phyloP scores from a whole-genome alignment of 805 yeast species.

The Vanderwaltozyma polyspora region DNA sequence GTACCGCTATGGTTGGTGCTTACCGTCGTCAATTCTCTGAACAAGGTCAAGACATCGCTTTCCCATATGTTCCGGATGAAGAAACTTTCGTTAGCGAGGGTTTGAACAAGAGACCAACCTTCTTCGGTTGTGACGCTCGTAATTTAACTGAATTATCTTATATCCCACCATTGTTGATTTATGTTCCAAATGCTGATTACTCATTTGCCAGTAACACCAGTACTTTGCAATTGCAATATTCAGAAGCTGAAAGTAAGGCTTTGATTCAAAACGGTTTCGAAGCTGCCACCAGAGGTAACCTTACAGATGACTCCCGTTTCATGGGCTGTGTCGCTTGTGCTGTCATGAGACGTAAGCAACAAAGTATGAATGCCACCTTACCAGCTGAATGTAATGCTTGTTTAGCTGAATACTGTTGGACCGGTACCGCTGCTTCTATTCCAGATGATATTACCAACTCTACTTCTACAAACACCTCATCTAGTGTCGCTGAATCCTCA shows the following conservation, averaged over 20 bases:
- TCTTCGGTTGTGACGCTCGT: slow-evolving; percentile 70
- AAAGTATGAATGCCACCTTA: slow-evolving; percentile 49
- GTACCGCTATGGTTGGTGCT: slow-evolving; percentile 45
- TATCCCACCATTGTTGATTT: slow-evolving; percentile 64
- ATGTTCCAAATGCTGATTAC: slow-evolving; percentile 63
- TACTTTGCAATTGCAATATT: slow-evolving; percentile 56
- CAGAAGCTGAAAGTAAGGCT: slow-evolving; percentile 41
- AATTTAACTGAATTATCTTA: slow-evolving; percentile 47
- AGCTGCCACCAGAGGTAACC: slow-evolving; percentile 52
- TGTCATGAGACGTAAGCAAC: slow-evolving; percentile 65
- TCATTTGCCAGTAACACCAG: slow-evolving; percentile 59
- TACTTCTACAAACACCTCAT: slow-evolving; percentile 4
- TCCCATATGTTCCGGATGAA: slow-evolving; percentile 73
- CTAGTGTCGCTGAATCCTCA: slow-evolving; percentile 2
- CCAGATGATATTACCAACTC: slow-evolving; percentile 1
- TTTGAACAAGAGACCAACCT: slow-evolving; percentile 58
- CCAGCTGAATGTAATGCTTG: slow-evolving; percentile 62
- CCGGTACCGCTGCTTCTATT: slow-evolving; percentile 21
- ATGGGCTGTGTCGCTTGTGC: slow-evolving; percentile 76
- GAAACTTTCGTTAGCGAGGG: slow-evolving; percentile 48
- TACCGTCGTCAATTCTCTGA: slow-evolving; percentile 45
- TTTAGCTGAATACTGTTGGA: slow-evolving; percentile 57
- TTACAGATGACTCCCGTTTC: slow-evolving; percentile 60
- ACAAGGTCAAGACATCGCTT: slow-evolving; percentile 48
- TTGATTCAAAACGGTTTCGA: slow-evolving; percentile 70